A percentile compares a stretch with the other conserved stretches of the same genome.
Conservation (phyloP, 257 asterid genomes). For the Penstemon newberryi region DNA sequence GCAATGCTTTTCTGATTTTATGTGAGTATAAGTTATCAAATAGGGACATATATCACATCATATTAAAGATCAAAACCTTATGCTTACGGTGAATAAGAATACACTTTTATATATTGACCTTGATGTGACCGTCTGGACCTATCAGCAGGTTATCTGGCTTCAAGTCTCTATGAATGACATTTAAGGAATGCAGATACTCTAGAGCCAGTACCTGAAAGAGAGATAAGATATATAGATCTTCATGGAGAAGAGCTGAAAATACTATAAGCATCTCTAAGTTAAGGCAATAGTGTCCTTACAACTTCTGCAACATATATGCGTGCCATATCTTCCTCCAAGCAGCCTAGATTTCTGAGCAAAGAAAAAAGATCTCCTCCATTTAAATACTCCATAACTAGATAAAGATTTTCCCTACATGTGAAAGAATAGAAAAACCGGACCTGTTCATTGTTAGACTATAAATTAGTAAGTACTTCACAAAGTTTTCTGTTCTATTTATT, state of each 20-base stretch:
- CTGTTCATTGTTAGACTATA: slow-evolving; percentile 67
- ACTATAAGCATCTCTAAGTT: slow-evolving; percentile 25
- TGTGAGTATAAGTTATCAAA: slow-evolving; percentile 17
- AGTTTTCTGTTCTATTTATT: slow-evolving; percentile 17
- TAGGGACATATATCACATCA: slow-evolving; percentile 21
- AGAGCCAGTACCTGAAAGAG: slow-evolving; percentile 88
- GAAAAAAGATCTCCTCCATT: slow-evolving; percentile 99
- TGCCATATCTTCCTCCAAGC: slow-evolving; percentile 94
- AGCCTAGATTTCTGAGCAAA: slow-evolving; percentile 80
- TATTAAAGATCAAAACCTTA: slow-evolving; percentile 25
- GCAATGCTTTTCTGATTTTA: neutral
- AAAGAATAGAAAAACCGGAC: slow-evolving; percentile 99
- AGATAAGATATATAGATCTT: slow-evolving; percentile 27
- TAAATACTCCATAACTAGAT: slow-evolving; percentile 96
- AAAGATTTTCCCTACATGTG: slow-evolving; percentile 99
- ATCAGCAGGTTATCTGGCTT: slow-evolving; percentile 97
- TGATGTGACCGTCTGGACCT: slow-evolving; percentile 97
- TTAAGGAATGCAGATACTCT: slow-evolving; percentile 90
- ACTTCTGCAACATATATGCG: slow-evolving; percentile 95
- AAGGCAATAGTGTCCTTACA: slow-evolving; percentile 54
- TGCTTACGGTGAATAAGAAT: slow-evolving; percentile 22
- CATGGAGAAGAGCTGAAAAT: slow-evolving; percentile 28
- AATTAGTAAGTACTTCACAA: slow-evolving; percentile 45
- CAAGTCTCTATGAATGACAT: slow-evolving; percentile 90
- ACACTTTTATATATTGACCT: slow-evolving; percentile 59